phyloP scores from a whole-genome alignment of 352 stramenopile species.

The Globisporangium spinosum region DNA sequence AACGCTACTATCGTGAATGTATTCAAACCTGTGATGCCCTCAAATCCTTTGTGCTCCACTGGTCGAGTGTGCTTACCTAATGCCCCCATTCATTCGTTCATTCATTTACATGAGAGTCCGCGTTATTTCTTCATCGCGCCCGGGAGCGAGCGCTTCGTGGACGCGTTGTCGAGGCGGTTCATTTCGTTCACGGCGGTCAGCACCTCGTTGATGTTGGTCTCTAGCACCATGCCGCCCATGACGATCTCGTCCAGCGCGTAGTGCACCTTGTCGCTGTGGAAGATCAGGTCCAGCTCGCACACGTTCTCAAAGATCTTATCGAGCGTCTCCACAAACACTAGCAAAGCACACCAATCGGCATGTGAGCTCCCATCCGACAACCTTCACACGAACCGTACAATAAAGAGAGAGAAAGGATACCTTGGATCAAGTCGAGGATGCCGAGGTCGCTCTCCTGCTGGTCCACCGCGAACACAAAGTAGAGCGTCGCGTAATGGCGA shows the following conservation, averaged over 20 bases:
- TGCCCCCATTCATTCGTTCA: not conserved
- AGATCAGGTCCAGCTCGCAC: constrained; percentile 99
- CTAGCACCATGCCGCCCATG: constrained; percentile 99
- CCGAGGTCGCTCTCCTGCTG: constrained; percentile 98
- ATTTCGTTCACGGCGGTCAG: constrained; percentile 97
- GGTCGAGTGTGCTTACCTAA: not conserved
- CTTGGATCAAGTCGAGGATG: constrained; percentile 99
- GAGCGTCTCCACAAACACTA: constrained; percentile 93
- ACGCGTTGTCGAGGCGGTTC: constrained; percentile 90
- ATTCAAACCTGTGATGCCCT: not conserved
- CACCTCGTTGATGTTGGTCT: constrained; percentile 99
- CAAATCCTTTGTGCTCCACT: not conserved
- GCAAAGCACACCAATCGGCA: not conserved
- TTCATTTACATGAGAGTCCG: constrained; percentile 7
- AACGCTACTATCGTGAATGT: constrained; percentile 11
- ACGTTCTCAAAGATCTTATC: constrained; percentile 99
- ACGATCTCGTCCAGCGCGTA: constrained; percentile 99
- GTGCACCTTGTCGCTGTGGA: constrained; percentile 97
- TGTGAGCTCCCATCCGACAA: not conserved
- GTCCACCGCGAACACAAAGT: constrained; percentile 99
- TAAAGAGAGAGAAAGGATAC: constrained; percentile 19
- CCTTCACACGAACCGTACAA: not conserved
- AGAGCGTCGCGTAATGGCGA: constrained; percentile 98
- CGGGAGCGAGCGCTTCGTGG: constrained; percentile 71
- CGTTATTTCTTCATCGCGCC: constrained; percentile 64